Base-by-base conservation (phyloP, 441 rosid genomes). In the Eutrema salsugineum region DNA sequence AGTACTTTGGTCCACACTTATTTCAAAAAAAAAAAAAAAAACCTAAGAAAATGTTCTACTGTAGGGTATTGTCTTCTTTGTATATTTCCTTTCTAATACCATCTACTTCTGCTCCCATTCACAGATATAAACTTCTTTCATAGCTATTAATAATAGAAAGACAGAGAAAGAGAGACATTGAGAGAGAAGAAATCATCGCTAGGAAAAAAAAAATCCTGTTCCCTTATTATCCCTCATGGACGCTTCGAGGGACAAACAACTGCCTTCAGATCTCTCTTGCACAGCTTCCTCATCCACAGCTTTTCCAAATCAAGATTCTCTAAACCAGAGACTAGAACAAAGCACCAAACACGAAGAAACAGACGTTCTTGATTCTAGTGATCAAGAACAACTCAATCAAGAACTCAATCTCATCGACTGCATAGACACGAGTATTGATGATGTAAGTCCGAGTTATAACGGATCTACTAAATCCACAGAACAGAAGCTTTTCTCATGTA, bases 401-500 rank as follows among this genome's bases (percentile, higher is more conserved):
- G 97, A 90, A 66, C 91, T 88, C 60, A 87, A 88, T 65, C 91
- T 91, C 72, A 86, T 91, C 22, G 86, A 83, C 73, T 69, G 69
- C 72, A 78, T 88, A 50, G 79, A 78, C 66, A 63, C 81, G 15
- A 61, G 63, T 68, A 36, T 27, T 3, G 63, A 83, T 36, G 64
- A 83, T 36, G 64, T 32, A 16, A 46, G 72, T 50, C 77, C 63
- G 48, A 57, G 68, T 49, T 35, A 14, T 57, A 22, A 66, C 6
- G 80, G 70, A 22, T 55, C 68, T 27, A 9, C 42, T 24, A 39
- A 66, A 73, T 44, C 65, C 0, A 69, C 46, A 14, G 88, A 91
- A 66, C 89, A 82, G 59, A 75, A 88, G 75, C 88, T 89, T 3
- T 90, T 92, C 85, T 79, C 91, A 24, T 92, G 97, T 81, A 88